Evolutionary conservation across 352 stramenopile genomes (phyloP), one percentile per base, ranked within the genome.

Genomic region (Pythium volutum): DNA sequence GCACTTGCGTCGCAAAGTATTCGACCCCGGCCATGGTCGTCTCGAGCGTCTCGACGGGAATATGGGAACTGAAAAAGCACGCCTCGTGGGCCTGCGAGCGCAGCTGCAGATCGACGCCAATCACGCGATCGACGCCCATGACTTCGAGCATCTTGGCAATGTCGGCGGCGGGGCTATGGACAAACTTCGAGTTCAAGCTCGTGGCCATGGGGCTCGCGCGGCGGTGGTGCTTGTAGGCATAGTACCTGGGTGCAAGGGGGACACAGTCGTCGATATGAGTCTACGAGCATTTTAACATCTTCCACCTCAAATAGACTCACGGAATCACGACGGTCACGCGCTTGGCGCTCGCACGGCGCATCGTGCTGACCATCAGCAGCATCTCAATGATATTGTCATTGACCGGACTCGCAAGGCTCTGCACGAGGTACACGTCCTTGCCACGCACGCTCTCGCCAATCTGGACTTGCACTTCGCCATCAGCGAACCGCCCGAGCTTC

Each of bases 331-430:
- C 88, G 12, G 92, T 98, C 59, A 98, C 89, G 57, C 91, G 87
- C 81, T 98, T 98, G 61, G 93, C 93, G 47, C 87, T 97, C 10
- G 93, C 92, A 55, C 93, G 84, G 41, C 91, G 87, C 78, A 97
- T 93, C 38, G 91, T 96, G 64, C 88, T 97, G 46, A 98, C 87
- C 88, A 98, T 98, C 33, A 98, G 79, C 60, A 98, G 69, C 61
- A 98, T 73, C 73, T 98, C 93, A 53, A 98, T 97, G 49, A 98
- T 85, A 71, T 96, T 96, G 66, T 98, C 93, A 64, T 98, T 98
- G 50, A 98, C 91, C 15, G 93, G 93, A 49, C 77, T 90, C 34
- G 87, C 81, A 25, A 96, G 86, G 63, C 87, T 96, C 79, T 98
- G 93, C 55, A 98, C 87, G 39, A 98, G 74, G 73, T 98, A 98